Base-by-base conservation (phyloP, 768 basidiomycete species). In the Hebeloma cylindrosporum region DNA sequence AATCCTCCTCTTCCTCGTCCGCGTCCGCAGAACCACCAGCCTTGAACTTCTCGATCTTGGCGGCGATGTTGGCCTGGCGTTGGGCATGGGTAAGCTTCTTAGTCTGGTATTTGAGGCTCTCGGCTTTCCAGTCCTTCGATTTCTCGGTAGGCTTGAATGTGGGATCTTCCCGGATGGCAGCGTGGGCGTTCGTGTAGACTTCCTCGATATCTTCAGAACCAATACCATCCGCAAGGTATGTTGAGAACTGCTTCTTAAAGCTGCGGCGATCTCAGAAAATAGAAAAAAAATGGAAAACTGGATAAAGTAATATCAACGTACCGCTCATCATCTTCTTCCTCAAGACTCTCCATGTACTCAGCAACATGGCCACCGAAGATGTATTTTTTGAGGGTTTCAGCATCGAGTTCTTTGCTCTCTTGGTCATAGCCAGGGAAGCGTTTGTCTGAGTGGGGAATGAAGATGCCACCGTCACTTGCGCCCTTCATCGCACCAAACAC, bases 271-370 rank as follows among this genome's bases (percentile, higher is more conserved):
- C n/a, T n/a, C n/a, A 21, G 5, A 23, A 21, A 13, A 40, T 26
- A 43, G 34, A 3, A 40, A 36, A 14, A 16, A 4, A 23, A 9
- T 22, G n/a, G 17, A 32, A 45, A 27, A 22, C 5, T 7, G 18
- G n/a, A 40, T 6, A 10, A 31, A 30, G 16, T 11, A 23, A 38
- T 38, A 25, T n/a, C 20, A 8, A 63, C 78, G 50, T 56, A 83
- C 83, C 93, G 81, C 73, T 98, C 95, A 60, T 98, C 96, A 64
- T 99, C 96, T 75, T 99, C 96, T 79, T 99, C 96, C 74, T 99
- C 96, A 42, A 98, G 74, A 45, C 84, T 88, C 74, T 98, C 91
- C 96, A 99, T 99, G 79, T 98, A 99, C 72, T 98, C 96, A 39
- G 96, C 92, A 45, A 99, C 87, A 67, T 99, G 96, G 40, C 94